These are phyloP conservation scores for Aspergillus funiculosus DNA, from an alignment of 495 filamentous ascomycete species.

Conservation along the genomic window DNA sequence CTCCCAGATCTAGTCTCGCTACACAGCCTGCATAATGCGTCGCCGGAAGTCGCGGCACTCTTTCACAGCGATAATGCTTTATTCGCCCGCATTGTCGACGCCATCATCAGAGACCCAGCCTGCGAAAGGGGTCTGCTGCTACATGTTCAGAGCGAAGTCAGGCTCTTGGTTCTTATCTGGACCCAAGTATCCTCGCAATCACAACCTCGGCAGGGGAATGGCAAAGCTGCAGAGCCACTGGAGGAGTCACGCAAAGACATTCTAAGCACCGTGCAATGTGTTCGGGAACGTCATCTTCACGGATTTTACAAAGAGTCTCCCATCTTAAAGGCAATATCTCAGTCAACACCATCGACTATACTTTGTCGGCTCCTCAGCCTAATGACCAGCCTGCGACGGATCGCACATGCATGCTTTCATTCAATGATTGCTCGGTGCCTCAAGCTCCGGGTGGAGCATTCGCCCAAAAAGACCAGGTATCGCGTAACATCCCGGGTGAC, in stretches of 20 bases:
- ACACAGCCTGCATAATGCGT: constrained; percentile 8
- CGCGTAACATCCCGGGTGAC: not conserved
- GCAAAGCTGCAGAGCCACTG: not conserved
- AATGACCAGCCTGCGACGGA: not conserved
- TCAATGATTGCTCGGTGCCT: not conserved
- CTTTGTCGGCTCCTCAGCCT: not conserved
- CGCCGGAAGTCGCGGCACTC: constrained; percentile 1
- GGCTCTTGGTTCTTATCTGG: not conserved
- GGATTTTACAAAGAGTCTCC: too few relatives aligned
- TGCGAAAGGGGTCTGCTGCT: not conserved
- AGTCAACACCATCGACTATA: not conserved
- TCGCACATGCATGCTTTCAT: not conserved
- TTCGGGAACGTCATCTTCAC: not conserved
- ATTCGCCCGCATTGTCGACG: constrained; percentile 1
- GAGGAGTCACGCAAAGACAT: not conserved
- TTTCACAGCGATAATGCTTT: constrained; percentile 2
- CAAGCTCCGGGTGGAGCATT: not conserved
- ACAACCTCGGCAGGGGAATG: too few relatives aligned
- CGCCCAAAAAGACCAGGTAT: not conserved
- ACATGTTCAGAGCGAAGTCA: not conserved
- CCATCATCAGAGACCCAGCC: not conserved
- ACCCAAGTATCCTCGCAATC: too few relatives aligned
- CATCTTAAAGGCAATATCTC: constrained; percentile 1
- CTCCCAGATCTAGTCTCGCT: constrained; percentile 7
- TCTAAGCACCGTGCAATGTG: not conserved